Evolutionary conservation across 345 rosid genomes (phyloP).

Genomic region (Turnera subulata): DNA sequence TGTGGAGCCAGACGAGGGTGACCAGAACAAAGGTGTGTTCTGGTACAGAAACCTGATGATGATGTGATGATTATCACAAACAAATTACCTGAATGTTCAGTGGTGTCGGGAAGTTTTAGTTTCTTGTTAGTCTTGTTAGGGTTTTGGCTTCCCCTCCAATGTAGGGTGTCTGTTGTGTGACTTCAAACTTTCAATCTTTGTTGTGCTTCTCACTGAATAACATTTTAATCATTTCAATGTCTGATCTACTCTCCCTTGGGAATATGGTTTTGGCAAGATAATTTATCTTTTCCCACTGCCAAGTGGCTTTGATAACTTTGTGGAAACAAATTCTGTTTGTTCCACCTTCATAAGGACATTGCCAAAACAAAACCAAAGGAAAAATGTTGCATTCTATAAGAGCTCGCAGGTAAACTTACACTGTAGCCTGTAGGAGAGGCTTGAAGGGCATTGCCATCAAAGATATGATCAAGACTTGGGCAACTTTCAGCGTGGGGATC

Average conservation of each 20-base stretch:
- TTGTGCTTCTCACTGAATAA: constrained; percentile 4
- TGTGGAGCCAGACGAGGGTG: constrained; percentile 22
- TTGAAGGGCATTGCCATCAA: too few species aligned
- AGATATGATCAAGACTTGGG: too few species aligned
- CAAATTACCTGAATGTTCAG: not conserved
- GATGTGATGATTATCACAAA: not conserved
- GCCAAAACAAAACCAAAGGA: too few species aligned
- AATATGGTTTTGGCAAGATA: too few species aligned
- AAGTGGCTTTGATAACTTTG: too few species aligned
- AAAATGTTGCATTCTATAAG: too few species aligned
- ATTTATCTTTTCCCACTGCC: not conserved
- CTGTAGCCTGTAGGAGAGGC: too few species aligned
- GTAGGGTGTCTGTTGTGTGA: not conserved
- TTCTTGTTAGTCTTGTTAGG: not conserved
- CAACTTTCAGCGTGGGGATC: too few species aligned
- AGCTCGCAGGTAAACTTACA: too few species aligned
- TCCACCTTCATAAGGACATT: too few species aligned
- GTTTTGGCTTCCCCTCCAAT: not conserved
- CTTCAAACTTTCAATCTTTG: not conserved
- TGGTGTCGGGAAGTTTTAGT: not conserved
- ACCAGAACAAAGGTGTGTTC: constrained; percentile 19
- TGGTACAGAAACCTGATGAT: constrained; percentile 22
- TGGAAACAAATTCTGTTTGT: too few species aligned
- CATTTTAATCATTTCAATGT: not conserved
- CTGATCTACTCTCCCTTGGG: not conserved